These are phyloP conservation scores for Sutorius australiensis DNA, from an alignment of 768 basidiomycete genomes.

Conservation along the genomic window DNA sequence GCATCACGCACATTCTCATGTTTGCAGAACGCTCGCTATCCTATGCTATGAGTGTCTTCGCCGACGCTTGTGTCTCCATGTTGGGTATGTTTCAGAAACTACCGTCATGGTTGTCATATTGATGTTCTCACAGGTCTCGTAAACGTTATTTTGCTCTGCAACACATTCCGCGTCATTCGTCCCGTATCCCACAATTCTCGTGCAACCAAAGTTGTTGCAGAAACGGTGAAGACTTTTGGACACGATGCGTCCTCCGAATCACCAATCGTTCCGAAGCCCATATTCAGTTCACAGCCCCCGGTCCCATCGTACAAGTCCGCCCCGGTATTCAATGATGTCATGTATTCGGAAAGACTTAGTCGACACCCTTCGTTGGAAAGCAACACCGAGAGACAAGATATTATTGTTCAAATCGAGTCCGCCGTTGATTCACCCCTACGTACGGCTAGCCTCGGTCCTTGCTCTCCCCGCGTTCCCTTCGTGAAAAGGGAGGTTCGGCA, in stretches of 20 bases:
- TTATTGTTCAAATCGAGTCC: not conserved
- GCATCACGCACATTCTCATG: constrained; percentile 45
- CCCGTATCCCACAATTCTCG: constrained; percentile 42
- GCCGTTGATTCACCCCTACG: not conserved
- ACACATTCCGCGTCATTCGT: constrained; percentile 60
- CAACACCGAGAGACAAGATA: not conserved
- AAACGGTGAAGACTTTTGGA: constrained; percentile 21
- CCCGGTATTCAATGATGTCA: not conserved
- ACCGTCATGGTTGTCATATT: not conserved
- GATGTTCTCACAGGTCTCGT: constrained; percentile 46
- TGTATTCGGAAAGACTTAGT: constrained; percentile 7
- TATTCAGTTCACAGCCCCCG: not conserved
- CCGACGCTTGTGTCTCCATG: constrained; percentile 47
- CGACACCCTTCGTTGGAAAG: constrained; percentile 8
- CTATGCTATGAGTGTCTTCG: constrained; percentile 45
- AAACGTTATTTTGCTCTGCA: constrained; percentile 64
- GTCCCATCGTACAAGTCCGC: constrained; percentile 4
- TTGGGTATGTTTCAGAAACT: constrained; percentile 42
- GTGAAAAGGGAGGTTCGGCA: not conserved
- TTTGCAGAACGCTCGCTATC: constrained; percentile 50
- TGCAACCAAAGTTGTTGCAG: constrained; percentile 1
- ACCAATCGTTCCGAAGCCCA: constrained; percentile 5
- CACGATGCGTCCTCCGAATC: constrained; percentile 23
- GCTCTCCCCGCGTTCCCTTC: constrained; percentile 1
- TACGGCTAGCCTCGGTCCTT: not conserved